Conservation (phyloP, 768 basidiomycete genomes). For the Ramaria rubella region DNA sequence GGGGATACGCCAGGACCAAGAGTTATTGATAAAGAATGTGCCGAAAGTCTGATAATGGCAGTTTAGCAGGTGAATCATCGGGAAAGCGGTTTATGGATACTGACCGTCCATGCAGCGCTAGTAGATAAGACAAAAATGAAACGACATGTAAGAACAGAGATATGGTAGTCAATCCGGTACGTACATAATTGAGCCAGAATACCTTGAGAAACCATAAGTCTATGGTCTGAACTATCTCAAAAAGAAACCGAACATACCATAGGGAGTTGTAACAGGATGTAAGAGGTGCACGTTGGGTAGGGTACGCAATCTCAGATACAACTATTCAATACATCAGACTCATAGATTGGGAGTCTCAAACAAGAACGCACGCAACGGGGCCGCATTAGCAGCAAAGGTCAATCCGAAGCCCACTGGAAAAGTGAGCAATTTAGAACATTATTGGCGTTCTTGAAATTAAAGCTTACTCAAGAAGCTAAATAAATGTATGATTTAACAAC, state of each 20-base stretch:
- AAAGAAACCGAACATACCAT: slow-evolving; percentile 45
- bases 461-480: slow-evolving; percentile 7
- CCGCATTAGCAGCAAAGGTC: slow-evolving; percentile 50
- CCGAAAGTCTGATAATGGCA: slow-evolving; percentile 4
- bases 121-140: background rate
- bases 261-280: slow-evolving; percentile 78
- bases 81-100: background rate
- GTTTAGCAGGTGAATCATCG: background rate
- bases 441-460: background rate
- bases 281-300: slow-evolving; percentile 70
- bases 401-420: slow-evolving; percentile 60
- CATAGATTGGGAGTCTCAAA: background rate
- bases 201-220: background rate
- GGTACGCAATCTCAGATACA: slow-evolving; percentile 83
- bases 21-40: slow-evolving; percentile 7
- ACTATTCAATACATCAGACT: slow-evolving; percentile 22
- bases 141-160: background rate
- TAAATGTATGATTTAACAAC: background rate
- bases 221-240: background rate
- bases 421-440: background rate
- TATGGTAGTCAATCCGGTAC: background rate
- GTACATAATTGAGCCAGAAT: slow-evolving; percentile 12
- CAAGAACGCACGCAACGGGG: slow-evolving; percentile 5
- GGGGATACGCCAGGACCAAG: slow-evolving; percentile 66
- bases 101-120: slow-evolving; percentile 10